These are phyloP conservation scores for Chrysoporthe puriensis DNA, from an alignment of 2,329 filamentous ascomycete genomes.

Conservation along the genomic window DNA sequence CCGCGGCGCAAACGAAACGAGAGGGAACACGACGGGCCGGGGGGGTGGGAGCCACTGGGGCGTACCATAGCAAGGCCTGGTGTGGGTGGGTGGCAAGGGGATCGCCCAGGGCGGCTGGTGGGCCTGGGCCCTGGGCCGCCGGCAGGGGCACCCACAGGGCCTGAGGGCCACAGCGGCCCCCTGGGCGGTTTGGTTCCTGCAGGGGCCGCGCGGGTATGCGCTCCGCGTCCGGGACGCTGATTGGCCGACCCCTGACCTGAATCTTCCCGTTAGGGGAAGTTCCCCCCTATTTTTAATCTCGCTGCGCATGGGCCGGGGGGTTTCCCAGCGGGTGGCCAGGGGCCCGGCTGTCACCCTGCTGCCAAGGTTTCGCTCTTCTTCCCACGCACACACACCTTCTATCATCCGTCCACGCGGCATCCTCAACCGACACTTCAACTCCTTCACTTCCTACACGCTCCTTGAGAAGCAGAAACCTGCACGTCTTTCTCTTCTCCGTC, in stretches of 20 bases:
- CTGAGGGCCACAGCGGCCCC: neutral
- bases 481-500: neutral
- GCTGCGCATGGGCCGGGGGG: conserved; percentile 2
- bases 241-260: conserved; percentile 1
- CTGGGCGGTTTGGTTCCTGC: neutral
- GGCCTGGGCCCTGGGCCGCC: neutral
- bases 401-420: neutral
- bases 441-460: neutral
- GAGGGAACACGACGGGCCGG: neutral
- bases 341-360: conserved; percentile 5
- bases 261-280: conserved; percentile 6
- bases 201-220: conserved; percentile 7
- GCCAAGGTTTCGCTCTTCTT: neutral
- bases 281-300: conserved; percentile 21
- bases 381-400: neutral
- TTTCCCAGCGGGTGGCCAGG: neutral
- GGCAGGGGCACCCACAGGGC: neutral
- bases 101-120: neutral
- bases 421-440: neutral
- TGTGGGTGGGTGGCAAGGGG: neutral
- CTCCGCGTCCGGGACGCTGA: neutral
- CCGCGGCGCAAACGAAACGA: conserved; percentile 3
- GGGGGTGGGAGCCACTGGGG: neutral
- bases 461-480: neutral
- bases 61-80: no score